These are phyloP conservation scores for Vaccinium vitisidaea DNA, from an alignment of 148 eudicot genomes.

Conservation along the genomic window DNA sequence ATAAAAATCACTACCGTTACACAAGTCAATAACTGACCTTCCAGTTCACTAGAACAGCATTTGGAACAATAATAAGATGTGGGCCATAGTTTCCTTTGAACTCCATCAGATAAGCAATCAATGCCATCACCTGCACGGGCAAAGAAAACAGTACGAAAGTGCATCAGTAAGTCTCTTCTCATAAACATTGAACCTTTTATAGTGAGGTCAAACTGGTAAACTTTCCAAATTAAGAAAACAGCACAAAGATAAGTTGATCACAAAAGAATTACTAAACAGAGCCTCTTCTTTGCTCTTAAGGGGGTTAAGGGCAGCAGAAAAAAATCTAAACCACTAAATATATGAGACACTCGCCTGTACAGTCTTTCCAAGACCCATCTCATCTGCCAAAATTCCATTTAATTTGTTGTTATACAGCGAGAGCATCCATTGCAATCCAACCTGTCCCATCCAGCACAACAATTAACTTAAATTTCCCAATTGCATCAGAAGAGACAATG, in stretches of 20 bases:
- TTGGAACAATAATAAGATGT: constrained; percentile 95
- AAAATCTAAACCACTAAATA: neutral
- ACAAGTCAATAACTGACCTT: constrained; percentile 52
- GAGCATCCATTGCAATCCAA: constrained; percentile 99
- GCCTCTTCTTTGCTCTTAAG: neutral
- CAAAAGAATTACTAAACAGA: neutral
- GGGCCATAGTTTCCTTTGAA: constrained; percentile 98
- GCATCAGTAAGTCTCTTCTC: neutral
- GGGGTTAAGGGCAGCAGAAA: neutral
- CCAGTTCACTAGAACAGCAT: constrained; percentile 99
- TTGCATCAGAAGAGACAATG: constrained; percentile 10
- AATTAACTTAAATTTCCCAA: constrained; percentile 15
- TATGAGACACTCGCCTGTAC: constrained; percentile 61
- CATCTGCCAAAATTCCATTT: constrained; percentile 99
- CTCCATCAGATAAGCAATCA: constrained; percentile 98
- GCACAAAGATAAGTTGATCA: neutral
- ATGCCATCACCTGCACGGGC: constrained; percentile 78
- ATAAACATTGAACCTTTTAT: neutral
- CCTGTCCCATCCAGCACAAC: constrained; percentile 48
- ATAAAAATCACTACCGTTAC: constrained; percentile 1
- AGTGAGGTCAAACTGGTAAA: neutral
- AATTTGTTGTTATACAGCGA: constrained; percentile 94
- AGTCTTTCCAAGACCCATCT: constrained; percentile 99
- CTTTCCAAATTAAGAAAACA: neutral
- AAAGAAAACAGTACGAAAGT: constrained; percentile 7